Conservation (phyloP, 331 rosid species). For the Quercus lobata region DNA sequence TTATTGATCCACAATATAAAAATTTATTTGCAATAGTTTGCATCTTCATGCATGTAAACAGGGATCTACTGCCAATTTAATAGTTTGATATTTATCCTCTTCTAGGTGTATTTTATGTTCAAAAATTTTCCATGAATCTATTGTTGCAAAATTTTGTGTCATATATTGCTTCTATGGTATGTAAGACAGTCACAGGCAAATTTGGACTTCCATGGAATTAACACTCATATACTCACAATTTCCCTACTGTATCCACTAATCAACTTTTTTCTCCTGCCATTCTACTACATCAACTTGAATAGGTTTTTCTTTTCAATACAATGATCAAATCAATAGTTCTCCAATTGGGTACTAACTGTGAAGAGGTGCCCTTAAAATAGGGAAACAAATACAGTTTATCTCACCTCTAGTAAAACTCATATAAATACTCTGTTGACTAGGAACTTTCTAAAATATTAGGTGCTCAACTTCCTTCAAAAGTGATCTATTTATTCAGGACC, state of each 20-base stretch:
- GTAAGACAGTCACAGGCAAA: too few species aligned
- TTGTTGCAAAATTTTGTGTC: too few species aligned
- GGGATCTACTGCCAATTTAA: too few species aligned
- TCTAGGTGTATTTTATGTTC: too few species aligned
- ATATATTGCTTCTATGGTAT: too few species aligned
- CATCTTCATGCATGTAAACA: too few species aligned
- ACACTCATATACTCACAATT: too few species aligned
- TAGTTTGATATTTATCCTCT: too few species aligned
- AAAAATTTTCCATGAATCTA: too few species aligned
- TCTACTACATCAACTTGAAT: not conserved
- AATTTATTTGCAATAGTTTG: too few species aligned
- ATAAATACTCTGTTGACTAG: not conserved
- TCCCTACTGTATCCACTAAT: not conserved
- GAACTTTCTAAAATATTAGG: not conserved
- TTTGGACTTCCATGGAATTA: too few species aligned
- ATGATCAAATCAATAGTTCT: not conserved
- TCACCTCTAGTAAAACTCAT: not conserved
- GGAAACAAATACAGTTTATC: not conserved
- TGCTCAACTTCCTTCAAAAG: not conserved
- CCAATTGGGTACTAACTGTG: not conserved
- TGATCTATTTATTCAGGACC: not conserved
- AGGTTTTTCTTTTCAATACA: not conserved
- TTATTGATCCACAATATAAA: too few species aligned
- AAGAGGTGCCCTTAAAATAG: not conserved
- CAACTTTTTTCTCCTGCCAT: not conserved